Base-by-base conservation (phyloP, 148 eudicot genomes). In the Amaranthus hypochondriacus region DNA sequence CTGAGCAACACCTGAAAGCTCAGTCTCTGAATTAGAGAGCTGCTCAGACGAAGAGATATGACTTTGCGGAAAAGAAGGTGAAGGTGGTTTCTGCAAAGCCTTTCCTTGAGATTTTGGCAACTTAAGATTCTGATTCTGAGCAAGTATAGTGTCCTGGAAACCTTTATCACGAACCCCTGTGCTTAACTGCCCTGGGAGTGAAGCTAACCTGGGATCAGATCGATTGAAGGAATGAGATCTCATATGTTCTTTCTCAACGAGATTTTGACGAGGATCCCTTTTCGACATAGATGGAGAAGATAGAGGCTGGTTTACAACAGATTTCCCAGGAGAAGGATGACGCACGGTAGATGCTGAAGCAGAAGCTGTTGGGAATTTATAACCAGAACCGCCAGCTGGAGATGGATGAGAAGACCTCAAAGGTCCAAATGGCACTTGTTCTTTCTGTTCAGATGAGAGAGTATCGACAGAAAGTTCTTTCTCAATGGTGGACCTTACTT, bases 381-480 rank as follows among this genome's bases (percentile, higher is more conserved):
- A 59, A 68, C 72, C 52, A 48, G 77, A 57, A 9, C 21, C n/a
- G 21, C 83, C 83, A 76, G 69, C 65, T 51, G 71, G 62, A 65
- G 84, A 52, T 72, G 80, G 68, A 48, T 46, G 65, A 6, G 87
- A 79, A 74, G 88, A 68, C 66, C 76, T 77, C 61, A 71, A 78
- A 69, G 79, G 80, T 74, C 86, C 84, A 66, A 84, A 77, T 69
- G 80, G 64, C 68, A 55, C 80, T 68, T 83, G 84, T 48, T 83
- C 81, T 73, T 79, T 89, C 66, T 69, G 84, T 68, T 87, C 89
- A n/a, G 74, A 64, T 21, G 84, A 64, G 9, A 79, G 59, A 57
- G 84, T 49, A 82, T 87, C 97, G 67, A 76, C 48, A 8, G 83
- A 75, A 66, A 79, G 64, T 73, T 92, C 96, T 72, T 79, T 85